Evolutionary conservation across 306 rosid genomes (phyloP).

Genomic region (Medicago ruthenica): DNA sequence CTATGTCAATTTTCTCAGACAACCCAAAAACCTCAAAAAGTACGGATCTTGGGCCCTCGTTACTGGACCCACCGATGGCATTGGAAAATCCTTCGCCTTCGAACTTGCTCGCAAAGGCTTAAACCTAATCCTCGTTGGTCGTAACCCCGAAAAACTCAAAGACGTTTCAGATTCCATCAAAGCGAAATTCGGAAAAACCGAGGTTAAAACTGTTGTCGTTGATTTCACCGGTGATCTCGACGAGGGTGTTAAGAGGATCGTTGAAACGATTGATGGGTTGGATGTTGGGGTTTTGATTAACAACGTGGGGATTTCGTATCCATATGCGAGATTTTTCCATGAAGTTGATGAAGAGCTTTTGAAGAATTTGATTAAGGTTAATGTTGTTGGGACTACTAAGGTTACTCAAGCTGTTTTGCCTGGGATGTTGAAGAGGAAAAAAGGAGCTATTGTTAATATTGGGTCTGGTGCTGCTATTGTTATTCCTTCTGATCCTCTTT

Average conservation of each 20-base stretch:
- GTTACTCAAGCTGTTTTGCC: slow-evolving; percentile 87
- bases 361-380: slow-evolving; percentile 76
- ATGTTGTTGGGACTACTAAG: slow-evolving; percentile 83
- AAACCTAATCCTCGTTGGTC: slow-evolving; percentile 77
- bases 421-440: slow-evolving; percentile 87
- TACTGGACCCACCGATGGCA: slow-evolving; percentile 87
- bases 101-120: slow-evolving; percentile 75
- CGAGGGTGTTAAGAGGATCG: slow-evolving; percentile 63
- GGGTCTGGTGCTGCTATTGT: slow-evolving; percentile 96
- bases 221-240: slow-evolving; percentile 83
- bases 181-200: slow-evolving; percentile 58
- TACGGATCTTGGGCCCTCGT: slow-evolving; percentile 87
- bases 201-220: slow-evolving; percentile 72
- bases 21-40: slow-evolving; percentile 67
- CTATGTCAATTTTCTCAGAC: slow-evolving; percentile 76
- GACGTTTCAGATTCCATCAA: slow-evolving; percentile 69
- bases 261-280: slow-evolving; percentile 68
- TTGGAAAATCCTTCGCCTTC: slow-evolving; percentile 80
- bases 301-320: slow-evolving; percentile 90
- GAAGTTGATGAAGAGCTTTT: slow-evolving; percentile 85
- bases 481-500: slow-evolving; percentile 93
- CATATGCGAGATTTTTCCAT: slow-evolving; percentile 88
- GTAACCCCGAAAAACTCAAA: slow-evolving; percentile 79
- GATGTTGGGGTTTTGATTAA: slow-evolving; percentile 85
- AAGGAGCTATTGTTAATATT: slow-evolving; percentile 89